phyloP scores from a whole-genome alignment of 257 asterid species.

The Nicotiana tomentosiformis region DNA sequence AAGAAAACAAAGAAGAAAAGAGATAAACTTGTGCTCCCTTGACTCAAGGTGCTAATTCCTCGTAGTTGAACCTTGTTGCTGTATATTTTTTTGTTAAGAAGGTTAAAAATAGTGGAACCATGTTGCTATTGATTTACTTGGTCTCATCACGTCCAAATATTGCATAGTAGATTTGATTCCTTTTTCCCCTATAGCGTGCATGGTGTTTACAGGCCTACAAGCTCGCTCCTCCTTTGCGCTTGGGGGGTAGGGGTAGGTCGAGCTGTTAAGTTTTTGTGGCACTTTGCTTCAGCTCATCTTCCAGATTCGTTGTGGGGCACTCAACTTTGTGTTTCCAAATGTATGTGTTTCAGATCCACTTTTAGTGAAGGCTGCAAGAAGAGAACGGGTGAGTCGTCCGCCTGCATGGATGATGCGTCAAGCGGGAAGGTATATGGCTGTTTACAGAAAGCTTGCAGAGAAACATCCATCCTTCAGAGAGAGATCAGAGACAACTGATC shows the following conservation, averaged over 20 bases:
- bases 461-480: conserved; percentile 95
- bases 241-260: not conserved
- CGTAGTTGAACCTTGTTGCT: not conserved
- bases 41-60: not conserved
- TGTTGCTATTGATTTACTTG: not conserved
- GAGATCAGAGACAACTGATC: conserved; percentile 99
- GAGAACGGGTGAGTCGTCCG: conserved; percentile 72
- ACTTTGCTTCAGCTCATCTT: not conserved
- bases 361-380: conserved; percentile 93
- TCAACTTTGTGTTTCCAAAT: conserved; percentile 12
- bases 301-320: not conserved
- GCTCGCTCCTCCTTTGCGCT: not conserved
- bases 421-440: conserved; percentile 98
- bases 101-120: not conserved
- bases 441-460: conserved; percentile 90
- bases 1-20: no score
- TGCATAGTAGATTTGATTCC: not conserved
- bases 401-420: conserved; percentile 99
- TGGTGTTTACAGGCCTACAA: not conserved
- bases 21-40: not conserved
- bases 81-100: no score
- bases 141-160: not conserved
- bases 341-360: conserved; percentile 61
- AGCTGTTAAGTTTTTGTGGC: not conserved
- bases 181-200: not conserved